Percentiles rank a stretch among this genome's conserved stretches.
phyloP scores from a whole-genome alignment of 2,329 filamentous ascomycete genomes.

The Periglandula ipomoeae region DNA sequence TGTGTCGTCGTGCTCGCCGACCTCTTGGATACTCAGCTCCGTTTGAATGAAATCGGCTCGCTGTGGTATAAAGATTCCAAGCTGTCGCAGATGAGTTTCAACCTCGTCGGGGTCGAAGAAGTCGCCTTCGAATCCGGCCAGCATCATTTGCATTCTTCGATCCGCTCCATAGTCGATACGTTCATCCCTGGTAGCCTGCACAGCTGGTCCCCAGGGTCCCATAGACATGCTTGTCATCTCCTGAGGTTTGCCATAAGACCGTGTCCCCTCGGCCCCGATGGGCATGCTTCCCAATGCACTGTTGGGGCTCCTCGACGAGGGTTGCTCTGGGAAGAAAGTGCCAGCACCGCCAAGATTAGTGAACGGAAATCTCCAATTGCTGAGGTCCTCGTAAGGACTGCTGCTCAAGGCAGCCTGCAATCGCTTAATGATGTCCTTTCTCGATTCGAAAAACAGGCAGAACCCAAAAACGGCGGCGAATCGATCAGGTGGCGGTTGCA shows the following conservation, averaged over 20 bases:
- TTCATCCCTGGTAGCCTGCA: constrained; percentile 31
- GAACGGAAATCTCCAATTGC: constrained; percentile 52
- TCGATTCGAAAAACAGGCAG: constrained; percentile 51
- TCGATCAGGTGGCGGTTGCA: constrained; percentile 35
- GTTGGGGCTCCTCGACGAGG: background rate
- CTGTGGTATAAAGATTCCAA: constrained; percentile 53
- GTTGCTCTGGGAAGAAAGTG: constrained; percentile 43
- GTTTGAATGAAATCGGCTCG: constrained; percentile 51
- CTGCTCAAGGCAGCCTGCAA: constrained; percentile 25
- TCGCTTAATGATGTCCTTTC: constrained; percentile 36
- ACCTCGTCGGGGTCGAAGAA: constrained; percentile 74
- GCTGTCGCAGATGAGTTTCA: constrained; percentile 59
- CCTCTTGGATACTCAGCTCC: constrained; percentile 39
- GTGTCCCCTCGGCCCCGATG: constrained; percentile 29
- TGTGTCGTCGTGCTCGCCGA: constrained; percentile 15
- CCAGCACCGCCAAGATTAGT: constrained; percentile 59
- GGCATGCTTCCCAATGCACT: constrained; percentile 6
- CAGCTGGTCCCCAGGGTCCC: constrained; percentile 37
- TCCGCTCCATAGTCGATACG: constrained; percentile 25
- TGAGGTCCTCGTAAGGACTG: constrained; percentile 35
- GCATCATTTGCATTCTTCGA: constrained; percentile 38
- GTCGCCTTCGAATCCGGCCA: constrained; percentile 59
- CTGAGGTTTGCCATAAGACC: constrained; percentile 14
- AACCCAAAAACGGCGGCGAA: constrained; percentile 59
- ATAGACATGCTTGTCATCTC: constrained; percentile 24